Percentiles rank a stretch among this genome's conserved stretches.
Conservation (phyloP, 2,329 filamentous ascomycete species). For the Alternaria brassicicola region DNA sequence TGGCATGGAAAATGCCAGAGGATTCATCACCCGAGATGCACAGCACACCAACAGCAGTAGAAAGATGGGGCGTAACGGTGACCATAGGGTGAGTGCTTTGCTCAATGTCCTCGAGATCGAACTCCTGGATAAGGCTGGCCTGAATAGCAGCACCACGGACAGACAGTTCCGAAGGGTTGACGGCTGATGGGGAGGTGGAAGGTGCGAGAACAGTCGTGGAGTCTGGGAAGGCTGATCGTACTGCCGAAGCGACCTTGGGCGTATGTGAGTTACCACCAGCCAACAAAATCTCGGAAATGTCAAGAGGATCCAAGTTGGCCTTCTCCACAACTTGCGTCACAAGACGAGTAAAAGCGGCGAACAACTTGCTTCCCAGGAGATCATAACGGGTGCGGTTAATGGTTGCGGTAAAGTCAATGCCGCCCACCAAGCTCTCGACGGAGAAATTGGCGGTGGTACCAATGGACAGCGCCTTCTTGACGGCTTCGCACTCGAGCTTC, state of each 20-base stretch:
- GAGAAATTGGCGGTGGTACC: conserved; percentile 89
- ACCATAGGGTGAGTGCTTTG: conserved; percentile 96
- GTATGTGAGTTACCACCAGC: conserved; percentile 92
- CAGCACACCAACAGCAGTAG: conserved; percentile 86
- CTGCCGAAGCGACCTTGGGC: conserved; percentile 84
- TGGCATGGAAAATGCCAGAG: conserved; percentile 75
- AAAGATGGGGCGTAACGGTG: conserved; percentile 89
- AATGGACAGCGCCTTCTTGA: conserved; percentile 90
- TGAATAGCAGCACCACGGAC: conserved; percentile 93
- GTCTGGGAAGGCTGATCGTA: conserved; percentile 80
- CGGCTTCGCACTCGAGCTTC: conserved; percentile 85
- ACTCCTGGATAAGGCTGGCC: conserved; percentile 91
- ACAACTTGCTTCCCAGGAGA: conserved; percentile 82
- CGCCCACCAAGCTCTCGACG: conserved; percentile 87
- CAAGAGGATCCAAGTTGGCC: conserved; percentile 87
- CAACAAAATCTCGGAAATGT: conserved; percentile 93
- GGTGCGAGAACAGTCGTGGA: conserved; percentile 81
- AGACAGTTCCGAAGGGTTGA: conserved; percentile 92
- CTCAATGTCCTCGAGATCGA: conserved; percentile 90
- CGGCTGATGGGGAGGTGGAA: conserved; percentile 74
- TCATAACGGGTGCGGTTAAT: conserved; percentile 95
- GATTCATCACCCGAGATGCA: conserved; percentile 64
- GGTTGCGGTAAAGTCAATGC: conserved; percentile 87
- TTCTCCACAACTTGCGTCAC: conserved; percentile 88
- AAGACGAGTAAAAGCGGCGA: conserved; percentile 84